phyloP scores from a whole-genome alignment of 2,329 filamentous ascomycete species.

The Fonsecaea erecta region DNA sequence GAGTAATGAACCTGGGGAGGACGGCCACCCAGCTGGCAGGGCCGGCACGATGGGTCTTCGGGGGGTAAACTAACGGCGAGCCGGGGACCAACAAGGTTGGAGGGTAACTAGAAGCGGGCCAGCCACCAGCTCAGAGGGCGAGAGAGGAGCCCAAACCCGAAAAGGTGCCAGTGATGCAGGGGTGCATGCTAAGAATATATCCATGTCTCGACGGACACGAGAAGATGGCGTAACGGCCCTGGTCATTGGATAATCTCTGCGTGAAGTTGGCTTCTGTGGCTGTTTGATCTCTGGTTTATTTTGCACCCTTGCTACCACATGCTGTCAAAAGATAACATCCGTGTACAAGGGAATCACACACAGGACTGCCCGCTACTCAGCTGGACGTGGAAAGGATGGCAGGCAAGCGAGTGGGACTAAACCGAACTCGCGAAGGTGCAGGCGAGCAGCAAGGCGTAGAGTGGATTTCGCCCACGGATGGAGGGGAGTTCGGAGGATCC shows the following conservation, averaged over 20 bases:
- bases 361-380: background rate
- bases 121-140: background rate
- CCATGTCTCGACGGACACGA: slow-evolving; percentile 5
- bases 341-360: background rate
- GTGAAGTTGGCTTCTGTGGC: background rate
- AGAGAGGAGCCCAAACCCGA: slow-evolving; percentile 1
- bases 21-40: slow-evolving; percentile 8
- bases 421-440: background rate
- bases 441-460: background rate
- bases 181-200: slow-evolving; percentile 10
- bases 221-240: slow-evolving; percentile 10
- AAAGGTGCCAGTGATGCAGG: slow-evolving; percentile 8
- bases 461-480: background rate
- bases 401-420: background rate
- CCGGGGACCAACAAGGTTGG: background rate
- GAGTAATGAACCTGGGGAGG: slow-evolving; percentile 2
- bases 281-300: background rate
- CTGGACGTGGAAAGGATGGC: background rate
- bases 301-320: background rate
- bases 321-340: background rate
- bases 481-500: background rate
- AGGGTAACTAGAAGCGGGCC: background rate
- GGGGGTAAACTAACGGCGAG: background rate
- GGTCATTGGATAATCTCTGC: background rate
- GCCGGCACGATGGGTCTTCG: slow-evolving; percentile 1